A percentile compares a stretch with the other conserved stretches of the same genome.
Evolutionary conservation across 768 basidiomycete species (phyloP).

Genomic region (Tulasnella sp.): DNA sequence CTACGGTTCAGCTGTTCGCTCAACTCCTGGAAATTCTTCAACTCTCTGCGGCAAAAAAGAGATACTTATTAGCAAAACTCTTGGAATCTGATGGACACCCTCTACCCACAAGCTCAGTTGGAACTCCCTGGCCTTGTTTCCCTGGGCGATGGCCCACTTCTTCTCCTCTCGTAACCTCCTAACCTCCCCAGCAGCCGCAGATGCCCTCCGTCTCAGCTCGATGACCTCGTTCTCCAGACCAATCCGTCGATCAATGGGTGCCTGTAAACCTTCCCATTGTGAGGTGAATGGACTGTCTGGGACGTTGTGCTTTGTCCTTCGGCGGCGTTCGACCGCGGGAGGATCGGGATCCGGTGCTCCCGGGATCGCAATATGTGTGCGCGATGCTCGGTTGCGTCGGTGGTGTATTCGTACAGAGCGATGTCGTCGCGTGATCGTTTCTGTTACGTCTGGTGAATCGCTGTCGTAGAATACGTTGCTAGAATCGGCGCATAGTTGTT

Average conservation of each 20-base stretch:
- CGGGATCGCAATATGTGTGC: not conserved
- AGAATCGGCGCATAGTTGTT: not conserved
- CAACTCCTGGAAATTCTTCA: slow-evolving; percentile 71
- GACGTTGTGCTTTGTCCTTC: slow-evolving; percentile 18
- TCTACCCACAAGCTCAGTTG: slow-evolving; percentile 70
- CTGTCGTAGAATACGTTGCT: not conserved
- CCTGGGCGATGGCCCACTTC: slow-evolving; percentile 80
- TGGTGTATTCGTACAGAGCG: not conserved
- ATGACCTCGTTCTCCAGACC: slow-evolving; percentile 50
- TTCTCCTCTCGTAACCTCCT: slow-evolving; percentile 79
- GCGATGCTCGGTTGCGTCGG: not conserved
- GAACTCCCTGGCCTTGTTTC: slow-evolving; percentile 65
- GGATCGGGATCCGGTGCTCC: slow-evolving; percentile 11
- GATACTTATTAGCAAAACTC: not conserved
- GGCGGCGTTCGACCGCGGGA: slow-evolving; percentile 9
- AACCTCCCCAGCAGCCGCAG: slow-evolving; percentile 76
- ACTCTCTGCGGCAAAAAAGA: slow-evolving; percentile 32
- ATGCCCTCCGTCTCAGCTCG: slow-evolving; percentile 67
- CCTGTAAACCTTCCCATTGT: slow-evolving; percentile 23
- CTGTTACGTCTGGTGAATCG: not conserved
- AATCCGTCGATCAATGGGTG: slow-evolving; percentile 16
- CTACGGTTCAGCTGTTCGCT: slow-evolving; percentile 78
- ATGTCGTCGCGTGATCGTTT: slow-evolving; percentile 1
- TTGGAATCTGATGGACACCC: not conserved
- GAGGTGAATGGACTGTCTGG: slow-evolving; percentile 14